These are phyloP conservation scores for Urochloa ruziziensis DNA, from an alignment of 176 grass and related monocot genomes.

Conservation along the genomic window DNA sequence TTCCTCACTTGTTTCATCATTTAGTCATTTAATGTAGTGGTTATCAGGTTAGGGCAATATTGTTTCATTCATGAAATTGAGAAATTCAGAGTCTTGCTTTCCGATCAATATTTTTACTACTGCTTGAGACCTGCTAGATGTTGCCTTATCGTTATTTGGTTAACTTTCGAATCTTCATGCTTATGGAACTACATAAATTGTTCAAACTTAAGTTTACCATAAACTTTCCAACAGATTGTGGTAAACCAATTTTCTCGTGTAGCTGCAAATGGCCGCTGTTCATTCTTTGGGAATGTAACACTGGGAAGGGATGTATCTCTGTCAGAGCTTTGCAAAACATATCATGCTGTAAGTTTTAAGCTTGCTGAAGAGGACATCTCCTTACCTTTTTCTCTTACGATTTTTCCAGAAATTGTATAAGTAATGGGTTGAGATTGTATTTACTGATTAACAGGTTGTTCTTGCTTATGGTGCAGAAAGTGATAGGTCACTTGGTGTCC, in stretches of 20 bases:
- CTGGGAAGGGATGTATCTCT: conserved; percentile 70
- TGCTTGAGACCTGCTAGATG: background rate
- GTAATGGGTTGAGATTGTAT: background rate
- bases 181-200: background rate
- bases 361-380: background rate
- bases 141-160: background rate
- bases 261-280: conserved; percentile 64
- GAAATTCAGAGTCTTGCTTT: background rate
- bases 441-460: conserved; percentile 60
- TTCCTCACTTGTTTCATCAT: conserved; percentile 3
- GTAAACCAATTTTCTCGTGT: conserved; percentile 97
- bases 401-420: background rate
- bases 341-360: conserved; percentile 70
- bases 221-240: conserved; percentile 81
- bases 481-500: conserved; percentile 74
- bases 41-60: background rate
- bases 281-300: conserved; percentile 85
- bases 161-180: background rate
- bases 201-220: conserved; percentile 28
- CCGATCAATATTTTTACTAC: background rate
- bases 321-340: conserved; percentile 59
- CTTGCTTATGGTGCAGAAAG: conserved; percentile 98
- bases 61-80: background rate
- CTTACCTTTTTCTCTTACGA: background rate
- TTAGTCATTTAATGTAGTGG: background rate